phyloP scores from a whole-genome alignment of 768 basidiomycete genomes.

The Macrolepiota dolichaula region DNA sequence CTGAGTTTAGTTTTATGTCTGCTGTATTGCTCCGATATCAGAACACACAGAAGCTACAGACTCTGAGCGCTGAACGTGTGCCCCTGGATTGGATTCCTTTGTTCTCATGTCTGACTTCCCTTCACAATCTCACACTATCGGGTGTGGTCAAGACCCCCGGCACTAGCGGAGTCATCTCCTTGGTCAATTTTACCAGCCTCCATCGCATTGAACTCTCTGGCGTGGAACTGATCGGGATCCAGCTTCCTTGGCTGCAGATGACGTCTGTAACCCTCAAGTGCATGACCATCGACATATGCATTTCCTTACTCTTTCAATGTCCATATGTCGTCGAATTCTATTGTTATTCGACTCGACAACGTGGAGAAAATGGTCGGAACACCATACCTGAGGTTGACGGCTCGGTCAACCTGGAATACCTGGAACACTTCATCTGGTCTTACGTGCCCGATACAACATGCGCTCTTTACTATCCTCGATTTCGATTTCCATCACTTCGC shows the following conservation, averaged over 20 bases:
- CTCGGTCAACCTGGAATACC: neutral
- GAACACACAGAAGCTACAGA: neutral
- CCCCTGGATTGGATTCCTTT: neutral
- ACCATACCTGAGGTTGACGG: neutral
- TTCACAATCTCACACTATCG: neutral
- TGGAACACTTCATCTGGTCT: neutral
- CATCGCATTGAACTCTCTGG: neutral
- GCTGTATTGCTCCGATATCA: neutral
- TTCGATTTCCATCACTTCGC: neutral
- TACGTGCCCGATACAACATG: neutral
- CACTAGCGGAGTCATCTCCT: neutral
- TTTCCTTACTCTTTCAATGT: neutral
- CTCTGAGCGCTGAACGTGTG: neutral
- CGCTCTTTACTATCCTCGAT: neutral
- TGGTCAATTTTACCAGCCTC: neutral
- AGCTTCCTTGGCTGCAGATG: conserved; percentile 3
- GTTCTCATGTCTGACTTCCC: neutral
- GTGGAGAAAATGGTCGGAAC: neutral
- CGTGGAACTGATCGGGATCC: neutral
- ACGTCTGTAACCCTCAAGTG: neutral
- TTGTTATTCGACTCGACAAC: neutral
- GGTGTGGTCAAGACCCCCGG: neutral
- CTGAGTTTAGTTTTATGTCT: neutral
- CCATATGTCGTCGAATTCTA: neutral
- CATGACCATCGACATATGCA: neutral